Percentiles rank a stretch among this genome's conserved stretches.
These are phyloP conservation scores for Irpex sp. DNA, from an alignment of 1,284 basidiomycete genomes.

Conservation along the genomic window DNA sequence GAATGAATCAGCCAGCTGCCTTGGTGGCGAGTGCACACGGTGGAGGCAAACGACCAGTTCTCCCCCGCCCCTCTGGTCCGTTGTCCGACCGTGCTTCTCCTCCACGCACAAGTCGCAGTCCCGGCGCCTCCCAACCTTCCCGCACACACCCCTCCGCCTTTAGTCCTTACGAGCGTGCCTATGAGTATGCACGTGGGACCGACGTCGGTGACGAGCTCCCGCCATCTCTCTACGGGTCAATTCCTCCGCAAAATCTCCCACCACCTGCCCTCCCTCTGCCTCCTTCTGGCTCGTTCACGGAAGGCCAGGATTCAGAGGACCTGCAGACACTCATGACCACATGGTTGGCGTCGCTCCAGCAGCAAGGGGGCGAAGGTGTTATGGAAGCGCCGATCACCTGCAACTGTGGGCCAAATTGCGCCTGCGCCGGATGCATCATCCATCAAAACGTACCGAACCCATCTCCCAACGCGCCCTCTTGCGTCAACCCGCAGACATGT, in stretches of 20 bases:
- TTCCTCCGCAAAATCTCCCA: constrained; percentile 1
- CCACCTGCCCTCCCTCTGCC: constrained; percentile 2
- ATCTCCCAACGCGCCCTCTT: constrained; percentile 30
- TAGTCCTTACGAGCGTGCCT: constrained; percentile 62
- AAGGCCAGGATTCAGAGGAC: constrained; percentile 4
- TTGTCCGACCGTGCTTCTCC: constrained; percentile 31
- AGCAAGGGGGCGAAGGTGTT: background rate
- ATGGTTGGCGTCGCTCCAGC: constrained; percentile 7
- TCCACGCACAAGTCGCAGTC: constrained; percentile 19
- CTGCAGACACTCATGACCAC: constrained; percentile 7
- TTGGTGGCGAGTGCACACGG: constrained; percentile 24
- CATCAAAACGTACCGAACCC: constrained; percentile 35
- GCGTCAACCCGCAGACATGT: constrained; percentile 45
- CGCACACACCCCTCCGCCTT: constrained; percentile 29
- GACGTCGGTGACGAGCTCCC: constrained; percentile 18
- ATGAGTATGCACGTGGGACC: constrained; percentile 38
- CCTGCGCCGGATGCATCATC: constrained; percentile 49
- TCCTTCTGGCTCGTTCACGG: background rate
- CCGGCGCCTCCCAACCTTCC: constrained; percentile 8
- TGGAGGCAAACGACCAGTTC: constrained; percentile 27
- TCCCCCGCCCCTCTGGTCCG: constrained; percentile 27
- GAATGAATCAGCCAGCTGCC: constrained; percentile 22
- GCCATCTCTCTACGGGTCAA: constrained; percentile 2
- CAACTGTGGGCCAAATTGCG: constrained; percentile 49
- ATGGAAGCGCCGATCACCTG: constrained; percentile 33